A percentile compares a stretch with the other conserved stretches of the same genome.
These are phyloP conservation scores for Bipolaris zeicola DNA, from an alignment of 2,329 filamentous ascomycete genomes.

Conservation along the genomic window DNA sequence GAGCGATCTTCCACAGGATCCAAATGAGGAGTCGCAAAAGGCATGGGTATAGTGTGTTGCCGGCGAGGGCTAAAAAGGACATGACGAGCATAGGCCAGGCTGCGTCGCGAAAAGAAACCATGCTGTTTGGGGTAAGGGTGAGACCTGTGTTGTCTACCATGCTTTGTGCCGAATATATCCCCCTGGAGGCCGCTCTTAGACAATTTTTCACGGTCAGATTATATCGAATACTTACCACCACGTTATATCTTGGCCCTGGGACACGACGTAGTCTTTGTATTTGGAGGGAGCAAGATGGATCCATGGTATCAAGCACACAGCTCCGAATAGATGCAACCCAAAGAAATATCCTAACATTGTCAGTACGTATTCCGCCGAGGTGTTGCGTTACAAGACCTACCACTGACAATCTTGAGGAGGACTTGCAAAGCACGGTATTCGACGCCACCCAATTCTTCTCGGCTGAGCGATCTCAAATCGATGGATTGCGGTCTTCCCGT, in stretches of 20 bases:
- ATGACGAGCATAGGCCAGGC: slow-evolving; percentile 76
- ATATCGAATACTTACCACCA: too few relatives aligned
- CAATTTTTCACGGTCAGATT: too few relatives aligned
- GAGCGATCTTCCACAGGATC: slow-evolving; percentile 70
- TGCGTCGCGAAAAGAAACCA: slow-evolving; percentile 83
- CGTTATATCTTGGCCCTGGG: too few relatives aligned
- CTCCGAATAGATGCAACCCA: too few relatives aligned
- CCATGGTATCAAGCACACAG: too few relatives aligned
- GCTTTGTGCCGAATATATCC: slow-evolving; percentile 83
- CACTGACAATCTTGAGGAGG: slow-evolving; percentile 75
- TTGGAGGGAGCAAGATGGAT: too few relatives aligned
- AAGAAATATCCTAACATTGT: too few relatives aligned
- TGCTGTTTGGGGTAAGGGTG: slow-evolving; percentile 89
- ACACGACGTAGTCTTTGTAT: too few relatives aligned
- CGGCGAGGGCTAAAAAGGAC: slow-evolving; percentile 87
- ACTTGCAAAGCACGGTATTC: slow-evolving; percentile 93
- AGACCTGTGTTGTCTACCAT: slow-evolving; percentile 94
- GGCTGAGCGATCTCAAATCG: slow-evolving; percentile 52
- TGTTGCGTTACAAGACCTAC: background rate
- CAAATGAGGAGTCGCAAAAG: slow-evolving; percentile 97
- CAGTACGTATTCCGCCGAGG: too few relatives aligned
- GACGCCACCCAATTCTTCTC: slow-evolving; percentile 90
- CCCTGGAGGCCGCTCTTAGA: slow-evolving; percentile 64
- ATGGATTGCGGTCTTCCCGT: slow-evolving; percentile 50
- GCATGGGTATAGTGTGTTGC: slow-evolving; percentile 93